These are phyloP conservation scores for Alternaria conjuncta DNA, from an alignment of 2,329 filamentous ascomycete genomes.

Conservation along the genomic window DNA sequence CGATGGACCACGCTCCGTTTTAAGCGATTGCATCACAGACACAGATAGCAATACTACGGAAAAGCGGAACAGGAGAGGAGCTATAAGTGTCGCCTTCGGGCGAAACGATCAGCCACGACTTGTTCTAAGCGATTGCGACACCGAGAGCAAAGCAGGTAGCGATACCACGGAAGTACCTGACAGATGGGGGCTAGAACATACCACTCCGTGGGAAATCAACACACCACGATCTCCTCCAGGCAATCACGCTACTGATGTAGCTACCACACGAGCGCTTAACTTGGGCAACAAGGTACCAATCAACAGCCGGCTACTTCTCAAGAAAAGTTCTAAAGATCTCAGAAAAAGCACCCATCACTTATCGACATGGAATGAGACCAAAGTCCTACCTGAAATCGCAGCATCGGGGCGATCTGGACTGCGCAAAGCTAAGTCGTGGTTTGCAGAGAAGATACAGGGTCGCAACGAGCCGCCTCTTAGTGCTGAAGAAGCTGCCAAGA, in stretches of 20 bases:
- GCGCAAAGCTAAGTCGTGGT: neutral
- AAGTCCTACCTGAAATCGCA: neutral
- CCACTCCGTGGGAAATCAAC: neutral
- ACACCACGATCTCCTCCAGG: neutral
- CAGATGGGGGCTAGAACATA: neutral
- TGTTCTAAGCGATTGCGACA: neutral
- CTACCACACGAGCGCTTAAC: neutral
- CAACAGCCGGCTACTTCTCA: neutral
- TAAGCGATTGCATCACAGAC: neutral
- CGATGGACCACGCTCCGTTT: neutral
- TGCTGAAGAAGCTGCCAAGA: neutral
- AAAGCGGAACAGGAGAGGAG: neutral
- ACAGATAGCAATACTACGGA: neutral
- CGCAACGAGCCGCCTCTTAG: neutral
- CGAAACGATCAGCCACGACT: neutral
- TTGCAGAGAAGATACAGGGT: neutral
- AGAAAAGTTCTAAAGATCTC: neutral
- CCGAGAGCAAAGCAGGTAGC: neutral
- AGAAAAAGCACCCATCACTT: neutral
- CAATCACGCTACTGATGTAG: neutral
- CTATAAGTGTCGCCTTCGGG: neutral
- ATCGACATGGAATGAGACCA: neutral
- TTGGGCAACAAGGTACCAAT: neutral
- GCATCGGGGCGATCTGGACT: neutral
- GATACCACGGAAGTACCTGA: neutral